phyloP scores from a whole-genome alignment of 805 yeast species.

The Metschnikowia arizonensis region DNA sequence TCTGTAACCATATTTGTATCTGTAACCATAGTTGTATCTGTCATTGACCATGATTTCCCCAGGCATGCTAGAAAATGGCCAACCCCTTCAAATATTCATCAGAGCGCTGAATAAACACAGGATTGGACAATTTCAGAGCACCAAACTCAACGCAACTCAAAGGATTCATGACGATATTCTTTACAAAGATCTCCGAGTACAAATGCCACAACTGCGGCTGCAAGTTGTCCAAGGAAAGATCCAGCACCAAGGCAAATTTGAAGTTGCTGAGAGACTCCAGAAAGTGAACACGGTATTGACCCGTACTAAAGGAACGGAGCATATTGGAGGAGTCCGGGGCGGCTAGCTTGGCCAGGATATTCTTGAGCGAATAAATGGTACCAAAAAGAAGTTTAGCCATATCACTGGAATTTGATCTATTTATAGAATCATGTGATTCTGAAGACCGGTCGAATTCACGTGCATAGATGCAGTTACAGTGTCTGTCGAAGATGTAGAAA shows the following conservation, averaged over 20 bases:
- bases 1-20: too few relatives aligned
- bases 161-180: constrained; percentile 55
- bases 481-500: constrained; percentile 88
- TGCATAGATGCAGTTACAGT: constrained; percentile 80
- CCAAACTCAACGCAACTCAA: constrained; percentile 56
- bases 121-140: constrained; percentile 51
- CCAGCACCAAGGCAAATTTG: constrained; percentile 71
- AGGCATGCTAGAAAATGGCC: constrained; percentile 17
- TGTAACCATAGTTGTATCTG: too few relatives aligned
- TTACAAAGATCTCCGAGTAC: constrained; percentile 56
- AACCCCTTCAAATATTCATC: constrained; percentile 43
- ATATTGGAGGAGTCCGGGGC: constrained; percentile 29
- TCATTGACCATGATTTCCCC: too few relatives aligned
- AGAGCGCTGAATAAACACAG: constrained; percentile 50
- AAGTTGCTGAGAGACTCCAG: constrained; percentile 76
- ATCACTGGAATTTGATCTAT: constrained; percentile 60
- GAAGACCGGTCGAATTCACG: constrained; percentile 43
- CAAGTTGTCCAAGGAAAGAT: constrained; percentile 52
- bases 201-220: constrained; percentile 54
- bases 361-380: constrained; percentile 71
- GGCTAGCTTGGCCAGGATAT: constrained; percentile 57
- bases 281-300: constrained; percentile 73
- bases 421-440: constrained; percentile 25
- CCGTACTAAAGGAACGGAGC: constrained; percentile 60
- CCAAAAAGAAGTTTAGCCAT: constrained; percentile 83